Evolutionary conservation across 768 basidiomycete genomes (phyloP), one percentile per base, ranked within the genome.

Genomic region (Leccinum uliginosum): DNA sequence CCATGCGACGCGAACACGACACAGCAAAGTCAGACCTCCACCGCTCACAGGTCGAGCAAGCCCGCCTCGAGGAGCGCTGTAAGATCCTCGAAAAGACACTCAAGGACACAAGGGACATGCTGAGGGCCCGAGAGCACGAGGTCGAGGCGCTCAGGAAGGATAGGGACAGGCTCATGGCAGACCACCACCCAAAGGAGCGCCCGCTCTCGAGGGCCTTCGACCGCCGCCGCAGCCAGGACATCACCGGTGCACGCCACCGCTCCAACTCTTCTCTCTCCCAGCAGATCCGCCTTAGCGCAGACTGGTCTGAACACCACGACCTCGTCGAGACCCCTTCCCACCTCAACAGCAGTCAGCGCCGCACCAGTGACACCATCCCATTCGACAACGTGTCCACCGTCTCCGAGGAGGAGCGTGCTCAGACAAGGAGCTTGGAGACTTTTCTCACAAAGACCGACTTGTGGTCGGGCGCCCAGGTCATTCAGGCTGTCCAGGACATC

Each of bases 401-500:
- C 51, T 72, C 72, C 0, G 71, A 83, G 29, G 86, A 89, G 70
- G 80, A 82, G 44, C 76, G 75, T 11, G 86, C 84, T 12, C 81
- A 83, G 32, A 60, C 74, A 40, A 82, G 80, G 56, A 81, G 83
- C 64, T 70, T 76, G 54, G 89, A 90, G 66, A 75, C 78, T 21
- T 90, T 85, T 70, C 78, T 90, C 73, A 87, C 87, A 15, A 85
- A 87, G 58, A 84, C 82, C 30, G 89, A 91, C 69, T 64, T 70
- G 29, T 88, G 84, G 86, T 88, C 87, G 2, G 89, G 89, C 12
- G 83, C 86, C 1, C 87, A 89, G 67, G 79, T 91, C 67, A 80
- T 91, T 49, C 87, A 91, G 66, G 84, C 86, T 3, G 83, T 91
- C 14, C 84, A 87, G 60, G 89, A 91, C 64, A 78, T 91, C 68